Conservation (phyloP, 1,139 yeast genomes). For the Suhomyces wounanorum region DNA sequence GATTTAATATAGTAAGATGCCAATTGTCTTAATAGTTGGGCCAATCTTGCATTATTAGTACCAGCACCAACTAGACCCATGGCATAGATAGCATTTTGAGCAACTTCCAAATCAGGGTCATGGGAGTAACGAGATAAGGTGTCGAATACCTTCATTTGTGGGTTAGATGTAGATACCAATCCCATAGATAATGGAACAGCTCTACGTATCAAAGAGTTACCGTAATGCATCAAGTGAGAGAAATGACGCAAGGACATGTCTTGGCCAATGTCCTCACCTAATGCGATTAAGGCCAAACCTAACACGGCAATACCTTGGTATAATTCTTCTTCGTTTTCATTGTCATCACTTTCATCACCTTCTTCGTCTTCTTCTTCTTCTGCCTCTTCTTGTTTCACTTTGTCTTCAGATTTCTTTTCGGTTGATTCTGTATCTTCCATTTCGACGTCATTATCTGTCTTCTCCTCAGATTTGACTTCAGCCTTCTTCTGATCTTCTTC, state of each 20-base stretch:
- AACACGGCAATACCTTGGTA: slow-evolving; percentile 89
- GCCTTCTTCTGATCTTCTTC: slow-evolving; percentile 35
- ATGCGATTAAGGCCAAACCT: slow-evolving; percentile 91
- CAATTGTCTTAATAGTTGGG: slow-evolving; percentile 90
- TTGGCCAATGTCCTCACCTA: slow-evolving; percentile 98
- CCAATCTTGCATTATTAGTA: slow-evolving; percentile 96
- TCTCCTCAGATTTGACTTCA: slow-evolving; percentile 18
- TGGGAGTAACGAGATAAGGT: slow-evolving; percentile 95
- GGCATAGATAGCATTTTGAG: slow-evolving; percentile 90
- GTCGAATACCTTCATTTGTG: slow-evolving; percentile 97
- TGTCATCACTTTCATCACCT: slow-evolving; percentile 30
- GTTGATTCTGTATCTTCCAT: slow-evolving; percentile 35
- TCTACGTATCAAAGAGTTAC: slow-evolving; percentile 86
- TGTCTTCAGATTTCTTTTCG: slow-evolving; percentile 21
- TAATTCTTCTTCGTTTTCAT: slow-evolving; percentile 59
- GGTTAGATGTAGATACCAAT: slow-evolving; percentile 86
- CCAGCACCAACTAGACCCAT: slow-evolving; percentile 99
- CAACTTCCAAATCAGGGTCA: slow-evolving; percentile 92
- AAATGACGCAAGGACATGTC: slow-evolving; percentile 98
- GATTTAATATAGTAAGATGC: slow-evolving; percentile 93
- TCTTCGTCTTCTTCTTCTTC: slow-evolving; percentile 25
- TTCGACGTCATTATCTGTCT: slow-evolving; percentile 22
- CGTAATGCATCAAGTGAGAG: slow-evolving; percentile 97
- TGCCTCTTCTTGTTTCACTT: slow-evolving; percentile 28
- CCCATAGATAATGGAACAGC: slow-evolving; percentile 99